These are phyloP conservation scores for Chenopodium quinoa DNA, from an alignment of 148 eudicot species.

Conservation along the genomic window DNA sequence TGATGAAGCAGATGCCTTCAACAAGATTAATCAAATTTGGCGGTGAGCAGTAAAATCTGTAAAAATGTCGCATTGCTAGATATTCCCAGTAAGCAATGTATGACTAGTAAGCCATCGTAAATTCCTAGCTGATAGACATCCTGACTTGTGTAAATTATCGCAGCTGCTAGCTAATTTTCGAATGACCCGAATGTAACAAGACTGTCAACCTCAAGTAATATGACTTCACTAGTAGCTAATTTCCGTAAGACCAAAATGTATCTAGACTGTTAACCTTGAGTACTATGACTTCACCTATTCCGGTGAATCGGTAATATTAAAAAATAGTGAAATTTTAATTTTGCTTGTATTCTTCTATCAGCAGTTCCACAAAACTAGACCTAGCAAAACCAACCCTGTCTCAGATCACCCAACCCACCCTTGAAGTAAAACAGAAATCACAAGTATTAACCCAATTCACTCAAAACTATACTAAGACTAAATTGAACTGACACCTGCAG, in stretches of 20 bases:
- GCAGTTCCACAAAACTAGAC: not conserved
- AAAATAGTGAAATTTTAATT: too few species aligned
- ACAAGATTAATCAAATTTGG: constrained; percentile 2
- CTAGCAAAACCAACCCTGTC: not conserved
- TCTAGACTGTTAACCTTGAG: not conserved
- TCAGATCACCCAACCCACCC: not conserved
- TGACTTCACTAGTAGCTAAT: not conserved
- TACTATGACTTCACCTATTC: not conserved
- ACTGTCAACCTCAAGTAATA: not conserved
- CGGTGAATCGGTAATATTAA: too few species aligned
- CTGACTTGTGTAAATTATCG: constrained; percentile 11
- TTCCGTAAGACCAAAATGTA: not conserved
- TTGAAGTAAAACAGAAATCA: too few species aligned
- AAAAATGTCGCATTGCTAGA: not conserved
- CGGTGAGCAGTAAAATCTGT: not conserved
- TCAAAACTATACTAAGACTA: not conserved
- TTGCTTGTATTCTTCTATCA: not conserved
- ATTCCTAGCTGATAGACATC: not conserved
- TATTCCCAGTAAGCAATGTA: not conserved
- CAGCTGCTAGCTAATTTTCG: not conserved
- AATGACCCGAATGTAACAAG: not conserved
- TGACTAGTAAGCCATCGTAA: not conserved
- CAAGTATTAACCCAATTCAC: not conserved
- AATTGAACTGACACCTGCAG: not conserved
- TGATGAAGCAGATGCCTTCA: constrained; percentile 43